Evolutionary conservation across 108 stramenopile genomes (phyloP).

Genomic region (Fragilariopsis cylindrus): DNA sequence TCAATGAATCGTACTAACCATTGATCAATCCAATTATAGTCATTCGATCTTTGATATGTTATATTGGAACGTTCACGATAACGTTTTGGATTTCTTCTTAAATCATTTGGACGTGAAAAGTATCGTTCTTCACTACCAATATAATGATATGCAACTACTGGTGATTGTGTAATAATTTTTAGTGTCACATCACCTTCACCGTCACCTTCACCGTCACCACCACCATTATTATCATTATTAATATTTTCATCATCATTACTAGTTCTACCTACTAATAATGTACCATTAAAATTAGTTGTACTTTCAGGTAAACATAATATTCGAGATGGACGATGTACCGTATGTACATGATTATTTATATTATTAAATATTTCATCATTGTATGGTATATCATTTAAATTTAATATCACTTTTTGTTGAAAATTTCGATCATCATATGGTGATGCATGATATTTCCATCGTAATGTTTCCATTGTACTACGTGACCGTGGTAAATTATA

Average conservation of each 20-base stretch:
- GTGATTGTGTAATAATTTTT: not conserved
- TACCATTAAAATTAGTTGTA: not conserved
- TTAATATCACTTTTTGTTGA: not conserved
- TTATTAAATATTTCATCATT: not conserved
- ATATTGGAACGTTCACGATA: conserved; percentile 14
- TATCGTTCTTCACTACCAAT: conserved; percentile 47
- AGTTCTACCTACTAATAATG: not conserved
- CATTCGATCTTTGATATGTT: not conserved
- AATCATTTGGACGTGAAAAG: conserved; percentile 29
- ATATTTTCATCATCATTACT: not conserved
- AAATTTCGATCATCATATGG: conserved; percentile 29
- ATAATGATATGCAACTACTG: conserved; percentile 40
- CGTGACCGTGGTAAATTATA: not conserved
- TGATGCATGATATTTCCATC: conserved; percentile 41
- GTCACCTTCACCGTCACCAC: not conserved
- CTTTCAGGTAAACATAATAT: not conserved
- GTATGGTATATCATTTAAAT: not conserved
- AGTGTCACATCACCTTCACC: too few species aligned
- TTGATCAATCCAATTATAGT: conserved; percentile 32
- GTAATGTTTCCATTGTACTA: conserved; percentile 18
- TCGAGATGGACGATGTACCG: conserved; percentile 9
- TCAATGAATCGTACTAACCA: conserved; percentile 46
- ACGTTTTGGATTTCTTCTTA: conserved; percentile 16
- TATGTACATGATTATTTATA: not conserved
- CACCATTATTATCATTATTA: not conserved